These are phyloP conservation scores for Beauveria medogensis DNA, from an alignment of 2,329 filamentous ascomycete species.

Conservation along the genomic window DNA sequence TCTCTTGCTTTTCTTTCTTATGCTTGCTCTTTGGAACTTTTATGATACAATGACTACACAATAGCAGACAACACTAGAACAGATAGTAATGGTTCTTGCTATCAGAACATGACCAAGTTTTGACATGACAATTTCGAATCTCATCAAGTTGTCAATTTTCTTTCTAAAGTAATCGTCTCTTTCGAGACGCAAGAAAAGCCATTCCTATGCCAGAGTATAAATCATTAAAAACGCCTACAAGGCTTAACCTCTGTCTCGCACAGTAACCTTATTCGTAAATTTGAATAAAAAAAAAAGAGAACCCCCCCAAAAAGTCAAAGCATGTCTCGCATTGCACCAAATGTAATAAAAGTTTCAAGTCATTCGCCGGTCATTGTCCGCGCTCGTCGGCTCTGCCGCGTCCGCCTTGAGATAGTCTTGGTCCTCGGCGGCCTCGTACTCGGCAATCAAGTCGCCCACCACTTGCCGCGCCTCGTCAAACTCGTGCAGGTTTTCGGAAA, in stretches of 20 bases:
- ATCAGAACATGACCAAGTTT: not conserved
- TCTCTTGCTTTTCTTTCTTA: not conserved
- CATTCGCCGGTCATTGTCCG: slow-evolving; percentile 44
- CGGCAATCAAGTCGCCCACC: slow-evolving; percentile 80
- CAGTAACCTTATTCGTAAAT: too few species aligned
- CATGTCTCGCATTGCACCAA: too few species aligned
- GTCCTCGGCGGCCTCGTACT: slow-evolving; percentile 93
- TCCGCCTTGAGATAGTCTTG: slow-evolving; percentile 82
- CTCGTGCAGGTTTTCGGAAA: slow-evolving; percentile 83
- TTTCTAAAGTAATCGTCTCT: too few species aligned
- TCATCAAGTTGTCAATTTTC: too few species aligned
- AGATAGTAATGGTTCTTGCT: not conserved
- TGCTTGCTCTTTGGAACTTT: too few species aligned
- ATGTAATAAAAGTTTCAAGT: slow-evolving; percentile 18
- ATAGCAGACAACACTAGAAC: not conserved
- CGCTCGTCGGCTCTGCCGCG: slow-evolving; percentile 43
- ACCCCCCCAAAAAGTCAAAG: not conserved
- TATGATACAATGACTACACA: not conserved
- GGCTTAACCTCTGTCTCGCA: too few species aligned
- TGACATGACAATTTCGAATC: too few species aligned
- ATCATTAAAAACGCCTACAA: too few species aligned
- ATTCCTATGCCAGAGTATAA: too few species aligned
- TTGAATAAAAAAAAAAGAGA: not conserved
- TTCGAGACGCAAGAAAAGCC: too few species aligned
- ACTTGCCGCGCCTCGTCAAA: slow-evolving; percentile 94